Conservation (phyloP, 768 basidiomycete species). For the Hygrophorus russula region DNA sequence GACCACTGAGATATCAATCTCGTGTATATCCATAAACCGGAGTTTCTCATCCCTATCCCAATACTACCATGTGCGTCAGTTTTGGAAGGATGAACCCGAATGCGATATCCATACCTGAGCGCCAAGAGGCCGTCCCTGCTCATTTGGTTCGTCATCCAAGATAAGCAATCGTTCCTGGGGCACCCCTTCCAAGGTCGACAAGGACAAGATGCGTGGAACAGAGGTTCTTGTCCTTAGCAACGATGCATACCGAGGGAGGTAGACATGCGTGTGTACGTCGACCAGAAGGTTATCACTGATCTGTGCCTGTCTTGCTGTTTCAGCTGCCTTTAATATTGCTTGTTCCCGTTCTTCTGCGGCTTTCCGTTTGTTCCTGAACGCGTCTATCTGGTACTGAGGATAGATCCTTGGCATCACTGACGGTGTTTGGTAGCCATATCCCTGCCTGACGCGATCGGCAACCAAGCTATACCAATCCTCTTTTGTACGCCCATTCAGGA, state of each 20-base stretch:
- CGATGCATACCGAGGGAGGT: slow-evolving; percentile 67
- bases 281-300: slow-evolving; percentile 14
- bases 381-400: slow-evolving; percentile 45
- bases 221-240: slow-evolving; percentile 51
- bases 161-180: slow-evolving; percentile 65
- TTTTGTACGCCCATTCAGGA: slow-evolving; percentile 79
- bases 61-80: slow-evolving; percentile 28
- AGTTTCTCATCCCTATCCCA: slow-evolving; percentile 67
- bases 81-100: no score
- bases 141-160: slow-evolving; percentile 57
- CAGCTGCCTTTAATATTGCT: not conserved
- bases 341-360: slow-evolving; percentile 41
- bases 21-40: slow-evolving; percentile 76
- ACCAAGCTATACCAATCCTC: slow-evolving; percentile 93
- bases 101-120: not conserved
- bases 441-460: slow-evolving; percentile 63
- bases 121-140: not conserved
- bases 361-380: slow-evolving; percentile 52
- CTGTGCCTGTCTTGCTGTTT: no score
- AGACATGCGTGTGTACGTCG: slow-evolving; percentile 83
- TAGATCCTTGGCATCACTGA: slow-evolving; percentile 67
- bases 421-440: slow-evolving; percentile 77
- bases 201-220: slow-evolving; percentile 56
- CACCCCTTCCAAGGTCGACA: slow-evolving; percentile 30
- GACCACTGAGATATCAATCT: slow-evolving; percentile 69